Evolutionary conservation across 73 alveolate species (phyloP), one percentile per base, ranked within the genome.

Genomic region (Paramecium pentaurelia): DNA sequence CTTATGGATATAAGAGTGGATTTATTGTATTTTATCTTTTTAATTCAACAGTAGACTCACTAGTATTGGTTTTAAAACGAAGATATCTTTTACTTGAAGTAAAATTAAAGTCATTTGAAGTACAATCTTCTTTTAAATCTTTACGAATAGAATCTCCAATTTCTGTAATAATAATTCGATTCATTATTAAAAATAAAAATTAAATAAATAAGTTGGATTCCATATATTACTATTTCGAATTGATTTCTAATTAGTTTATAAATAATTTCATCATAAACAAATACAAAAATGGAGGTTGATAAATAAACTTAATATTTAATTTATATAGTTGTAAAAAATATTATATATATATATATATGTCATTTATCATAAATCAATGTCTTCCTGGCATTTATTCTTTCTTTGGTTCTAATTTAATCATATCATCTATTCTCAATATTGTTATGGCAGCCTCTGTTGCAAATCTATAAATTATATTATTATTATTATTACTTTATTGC

Each of bases 381-480:
- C 94, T 75, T 25, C 94, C 93, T 88, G 94, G 95, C 73, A 93
- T 92, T 86, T 84, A 90, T 42, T 94, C 97, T 45, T 93, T 96
- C 70, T 95, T 95, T 47, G 97, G 97, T 42, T 95, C 98, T 88
- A 98, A 93, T 80, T 97, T 97, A 86, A 98, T 98, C 96, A 98
- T 70, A 94, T 98, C 99, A 91, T 98, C 99, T 60, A 98, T 97
- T 88, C 99, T 97, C 88, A 98, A 92, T 64, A 97, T 98, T n/a
- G 99, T 96, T 95, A 98, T 98, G 49, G 99, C 99, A 1, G 99
- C 99, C 97, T 98, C 99, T 58, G 99, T 98, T 28, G 99, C 99
- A 92, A 98, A 98, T 92, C 96, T 95, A 59, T 7, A 11, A 20
- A 30, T 0, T 4, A 60, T 36, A 37, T 42, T 16, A 6, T 9